These are phyloP conservation scores for Pseudozyma thailandica DNA, from an alignment of 1,284 basidiomycete genomes.

Conservation along the genomic window DNA sequence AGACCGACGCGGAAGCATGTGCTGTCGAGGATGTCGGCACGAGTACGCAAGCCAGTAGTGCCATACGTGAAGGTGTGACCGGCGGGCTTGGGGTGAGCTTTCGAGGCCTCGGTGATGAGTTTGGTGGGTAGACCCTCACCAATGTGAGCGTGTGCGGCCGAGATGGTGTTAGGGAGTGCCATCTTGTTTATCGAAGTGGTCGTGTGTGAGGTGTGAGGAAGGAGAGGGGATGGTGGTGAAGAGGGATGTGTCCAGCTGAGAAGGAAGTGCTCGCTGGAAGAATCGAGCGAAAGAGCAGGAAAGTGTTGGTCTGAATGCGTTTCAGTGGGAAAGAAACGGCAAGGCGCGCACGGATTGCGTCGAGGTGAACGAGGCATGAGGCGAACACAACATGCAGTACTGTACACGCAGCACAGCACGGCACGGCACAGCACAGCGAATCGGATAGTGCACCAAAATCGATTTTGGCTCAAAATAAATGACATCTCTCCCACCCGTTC, in stretches of 20 bases:
- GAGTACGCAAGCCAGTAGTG: constrained; percentile 91
- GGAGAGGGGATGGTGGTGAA: neutral
- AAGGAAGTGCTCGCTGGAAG: neutral
- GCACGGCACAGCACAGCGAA: neutral
- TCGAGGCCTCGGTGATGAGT: constrained; percentile 53
- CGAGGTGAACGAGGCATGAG: neutral
- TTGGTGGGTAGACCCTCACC: constrained; percentile 43
- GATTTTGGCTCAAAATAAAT: too few species aligned
- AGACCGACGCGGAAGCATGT: constrained; percentile 93
- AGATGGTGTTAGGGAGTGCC: constrained; percentile 50
- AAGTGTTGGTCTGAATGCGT: neutral
- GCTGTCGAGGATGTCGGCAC: constrained; percentile 86
- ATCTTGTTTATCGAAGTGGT: constrained; percentile 9
- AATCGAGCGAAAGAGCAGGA: neutral
- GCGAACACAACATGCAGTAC: neutral
- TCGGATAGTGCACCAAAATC: neutral
- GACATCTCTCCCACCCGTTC: too few species aligned
- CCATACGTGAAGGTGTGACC: constrained; percentile 80
- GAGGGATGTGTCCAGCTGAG: neutral
- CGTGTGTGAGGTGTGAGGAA: neutral
- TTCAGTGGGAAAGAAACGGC: neutral
- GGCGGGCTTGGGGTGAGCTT: constrained; percentile 70
- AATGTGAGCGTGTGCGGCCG: constrained; percentile 45
- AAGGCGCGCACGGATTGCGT: neutral
- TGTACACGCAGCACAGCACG: neutral